phyloP scores from a whole-genome alignment of 129 eudicot species.

The Dittrichia graveolens region DNA sequence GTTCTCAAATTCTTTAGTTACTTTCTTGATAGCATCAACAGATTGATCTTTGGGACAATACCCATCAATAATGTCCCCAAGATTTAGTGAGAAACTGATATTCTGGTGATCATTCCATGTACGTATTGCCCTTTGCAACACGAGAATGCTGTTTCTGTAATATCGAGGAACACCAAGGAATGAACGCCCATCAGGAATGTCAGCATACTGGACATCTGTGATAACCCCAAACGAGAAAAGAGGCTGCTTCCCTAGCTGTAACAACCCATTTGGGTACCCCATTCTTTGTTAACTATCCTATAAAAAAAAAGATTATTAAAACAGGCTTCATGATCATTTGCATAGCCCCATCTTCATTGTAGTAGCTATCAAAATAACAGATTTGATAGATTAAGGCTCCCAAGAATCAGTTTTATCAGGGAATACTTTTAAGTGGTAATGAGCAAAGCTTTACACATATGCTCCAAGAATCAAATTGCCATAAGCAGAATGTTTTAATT shows the following conservation, averaged over 20 bases:
- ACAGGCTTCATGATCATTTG: not conserved
- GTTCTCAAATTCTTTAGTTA: constrained; percentile 57
- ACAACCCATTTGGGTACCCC: constrained; percentile 53
- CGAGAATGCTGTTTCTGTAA: constrained; percentile 79
- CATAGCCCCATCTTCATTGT: not conserved
- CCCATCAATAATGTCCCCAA: constrained; percentile 93
- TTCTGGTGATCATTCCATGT: constrained; percentile 60
- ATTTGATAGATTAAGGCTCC: not conserved
- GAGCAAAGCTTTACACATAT: not conserved
- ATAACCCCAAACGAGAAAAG: constrained; percentile 93
- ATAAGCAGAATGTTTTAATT: no score
- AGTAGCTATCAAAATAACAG: not conserved
- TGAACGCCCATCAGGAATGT: constrained; percentile 86
- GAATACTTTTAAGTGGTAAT: not conserved
- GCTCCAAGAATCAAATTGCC: no score
- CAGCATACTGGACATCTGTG: constrained; percentile 96
- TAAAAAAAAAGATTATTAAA: constrained; percentile 7
- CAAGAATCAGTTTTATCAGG: no score
- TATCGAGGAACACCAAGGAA: constrained; percentile 86
- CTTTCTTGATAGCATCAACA: constrained; percentile 53
- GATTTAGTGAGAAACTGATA: constrained; percentile 62
- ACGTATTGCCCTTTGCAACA: constrained; percentile 74
- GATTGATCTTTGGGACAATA: constrained; percentile 87
- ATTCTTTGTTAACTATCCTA: constrained; percentile 32
- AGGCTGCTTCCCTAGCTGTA: constrained; percentile 59